These are phyloP conservation scores for Zygosaccharomyces sapae DNA, from an alignment of 1,139 yeast genomes.

Conservation along the genomic window DNA sequence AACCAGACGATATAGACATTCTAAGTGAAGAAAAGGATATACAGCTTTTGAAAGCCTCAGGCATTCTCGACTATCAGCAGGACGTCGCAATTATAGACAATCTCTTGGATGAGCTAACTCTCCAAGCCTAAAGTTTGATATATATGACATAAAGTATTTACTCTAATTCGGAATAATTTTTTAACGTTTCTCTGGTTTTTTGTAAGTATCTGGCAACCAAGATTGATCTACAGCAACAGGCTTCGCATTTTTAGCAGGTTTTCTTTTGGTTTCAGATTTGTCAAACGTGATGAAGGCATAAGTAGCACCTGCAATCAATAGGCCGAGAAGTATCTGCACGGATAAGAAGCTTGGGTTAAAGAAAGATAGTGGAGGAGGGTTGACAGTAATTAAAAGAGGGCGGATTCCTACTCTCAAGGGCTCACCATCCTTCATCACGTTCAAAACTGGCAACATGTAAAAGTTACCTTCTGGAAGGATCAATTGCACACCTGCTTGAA, in stretches of 20 bases:
- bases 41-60: slow-evolving; percentile 15
- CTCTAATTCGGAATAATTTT: neutral
- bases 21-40: slow-evolving; percentile 17
- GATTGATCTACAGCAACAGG: slow-evolving; percentile 45
- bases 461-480: slow-evolving; percentile 58
- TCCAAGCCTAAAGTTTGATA: slow-evolving; percentile 14
- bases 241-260: slow-evolving; percentile 32
- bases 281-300: slow-evolving; percentile 45
- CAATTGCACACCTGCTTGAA: slow-evolving; percentile 54
- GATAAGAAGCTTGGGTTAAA: slow-evolving; percentile 70
- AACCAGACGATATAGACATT: slow-evolving; percentile 33
- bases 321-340: slow-evolving; percentile 52
- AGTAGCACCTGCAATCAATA: slow-evolving; percentile 48
- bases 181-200: slow-evolving; percentile 26
- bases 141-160: neutral
- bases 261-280: slow-evolving; percentile 35
- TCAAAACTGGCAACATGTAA: slow-evolving; percentile 57
- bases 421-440: slow-evolving; percentile 49
- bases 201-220: slow-evolving; percentile 57
- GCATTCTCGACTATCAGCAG: slow-evolving; percentile 20
- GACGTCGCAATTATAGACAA: slow-evolving; percentile 20
- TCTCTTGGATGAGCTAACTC: slow-evolving; percentile 16
- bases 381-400: slow-evolving; percentile 54
- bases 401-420: slow-evolving; percentile 56
- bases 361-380: slow-evolving; percentile 62